Percentiles rank a stretch among this genome's conserved stretches.
Evolutionary conservation across 1,139 yeast species (phyloP).

Genomic region (Nakaseomyces kungkrabaensis): DNA sequence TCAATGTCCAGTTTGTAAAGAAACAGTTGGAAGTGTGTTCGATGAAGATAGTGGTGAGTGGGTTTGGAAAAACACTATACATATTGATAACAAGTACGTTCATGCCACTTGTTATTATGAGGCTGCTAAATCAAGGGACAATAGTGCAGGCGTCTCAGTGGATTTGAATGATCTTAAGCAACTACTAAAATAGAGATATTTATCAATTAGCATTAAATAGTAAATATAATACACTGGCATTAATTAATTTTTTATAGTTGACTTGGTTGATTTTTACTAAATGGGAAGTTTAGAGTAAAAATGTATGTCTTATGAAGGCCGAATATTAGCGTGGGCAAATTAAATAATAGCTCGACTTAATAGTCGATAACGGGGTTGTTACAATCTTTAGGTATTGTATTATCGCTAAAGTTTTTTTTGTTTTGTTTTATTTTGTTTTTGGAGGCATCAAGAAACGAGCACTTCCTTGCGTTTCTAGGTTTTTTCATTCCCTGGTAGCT

Average conservation of each 20-base stretch:
- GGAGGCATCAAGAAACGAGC: too few relatives aligned
- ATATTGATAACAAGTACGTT: constrained; percentile 59
- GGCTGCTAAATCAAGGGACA: constrained; percentile 35
- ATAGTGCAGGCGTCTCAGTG: constrained; percentile 9
- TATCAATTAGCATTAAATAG: neutral
- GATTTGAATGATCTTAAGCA: constrained; percentile 20
- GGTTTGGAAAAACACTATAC: constrained; percentile 83
- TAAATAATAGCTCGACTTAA: too few relatives aligned
- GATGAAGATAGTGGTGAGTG: constrained; percentile 90
- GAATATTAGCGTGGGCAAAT: too few relatives aligned
- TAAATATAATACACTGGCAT: neutral
- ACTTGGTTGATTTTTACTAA: too few relatives aligned
- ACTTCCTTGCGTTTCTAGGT: too few relatives aligned
- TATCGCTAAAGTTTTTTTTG: too few relatives aligned
- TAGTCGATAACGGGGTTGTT: too few relatives aligned
- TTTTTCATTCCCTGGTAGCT: neutral
- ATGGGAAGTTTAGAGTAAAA: too few relatives aligned
- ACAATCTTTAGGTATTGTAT: too few relatives aligned
- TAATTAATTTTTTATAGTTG: neutral
- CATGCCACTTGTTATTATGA: constrained; percentile 80
- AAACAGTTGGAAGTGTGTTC: constrained; percentile 66
- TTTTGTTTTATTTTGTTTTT: too few relatives aligned
- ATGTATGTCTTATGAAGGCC: too few relatives aligned
- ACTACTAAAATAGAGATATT: constrained; percentile 6
- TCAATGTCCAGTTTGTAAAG: constrained; percentile 83